Base-by-base conservation (phyloP, 1,284 basidiomycete species). In the Pisolithus thermaeus region DNA sequence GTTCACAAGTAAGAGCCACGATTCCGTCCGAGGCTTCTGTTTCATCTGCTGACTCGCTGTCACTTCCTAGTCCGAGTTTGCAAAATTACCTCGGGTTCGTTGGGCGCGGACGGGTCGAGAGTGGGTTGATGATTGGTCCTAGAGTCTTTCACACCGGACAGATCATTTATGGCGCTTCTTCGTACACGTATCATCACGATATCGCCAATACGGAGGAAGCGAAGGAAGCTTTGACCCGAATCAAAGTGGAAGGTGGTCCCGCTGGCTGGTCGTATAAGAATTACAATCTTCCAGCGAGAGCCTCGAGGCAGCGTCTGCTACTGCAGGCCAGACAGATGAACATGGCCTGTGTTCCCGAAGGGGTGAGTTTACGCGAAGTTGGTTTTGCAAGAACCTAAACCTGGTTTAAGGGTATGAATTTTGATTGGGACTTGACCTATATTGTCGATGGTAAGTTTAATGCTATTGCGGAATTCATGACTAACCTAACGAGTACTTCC, bases 251-350 rank as follows among this genome's bases (percentile, higher is more conserved):
- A 61, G 85, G 83, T 40, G 85, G 85, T 1, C 76, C 80, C 9
- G 76, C 78, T 0, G 79, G 76, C 55, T 83, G 82, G 59, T 87
- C 84, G 11, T 88, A 88, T 62, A 88, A 88, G 69, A 88, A 87
- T 56, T 88, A 88, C 59, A 82, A 85, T 53, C 60, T 83, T 14
- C 84, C 85, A 18, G 79, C 78, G 23, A 74, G 84, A 16, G 84
- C 85, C 22, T 83, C 85, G 23, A 75, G 86, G 11, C 85, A 88
- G 59, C 73, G 85, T 32, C 66, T 88, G 42, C 68, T 88, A 28
- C 68, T 77, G 12, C 79, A 78, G 46, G 83, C 84, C 12, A 72
- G 73, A 41, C 77, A 84, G 50, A 62, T 87, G 42, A 75, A 71
- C 32, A 84, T 88, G 84, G 70, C 84, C 9, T 86, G 84, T 53